Evolutionary conservation across 352 stramenopile species (phyloP).

Genomic region (Thalassiosira mediterranea): DNA sequence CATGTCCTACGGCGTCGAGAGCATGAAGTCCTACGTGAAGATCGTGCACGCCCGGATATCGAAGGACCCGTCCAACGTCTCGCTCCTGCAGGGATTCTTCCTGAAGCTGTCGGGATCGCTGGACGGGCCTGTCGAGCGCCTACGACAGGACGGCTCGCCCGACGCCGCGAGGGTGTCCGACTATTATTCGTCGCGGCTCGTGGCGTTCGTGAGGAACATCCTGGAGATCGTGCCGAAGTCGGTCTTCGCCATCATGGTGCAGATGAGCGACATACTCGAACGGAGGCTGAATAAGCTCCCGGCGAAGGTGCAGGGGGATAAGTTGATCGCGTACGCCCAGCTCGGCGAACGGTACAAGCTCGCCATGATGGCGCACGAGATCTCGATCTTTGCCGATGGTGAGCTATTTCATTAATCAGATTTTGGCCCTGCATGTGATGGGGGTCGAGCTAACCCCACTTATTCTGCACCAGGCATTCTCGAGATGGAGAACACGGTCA

Average conservation of each 20-base stretch:
- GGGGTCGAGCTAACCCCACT: constrained; percentile 46
- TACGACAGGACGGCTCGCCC: constrained; percentile 90
- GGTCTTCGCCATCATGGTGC: constrained; percentile 92
- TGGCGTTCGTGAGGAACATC: constrained; percentile 92
- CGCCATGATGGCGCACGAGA: constrained; percentile 91
- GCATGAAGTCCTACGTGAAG: constrained; percentile 93
- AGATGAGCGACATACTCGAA: constrained; percentile 92
- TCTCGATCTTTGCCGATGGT: constrained; percentile 94
- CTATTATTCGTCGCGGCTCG: constrained; percentile 93
- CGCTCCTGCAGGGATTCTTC: constrained; percentile 92
- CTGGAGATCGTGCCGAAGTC: constrained; percentile 94
- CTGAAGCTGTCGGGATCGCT: constrained; percentile 94
- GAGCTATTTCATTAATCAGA: too few relatives aligned
- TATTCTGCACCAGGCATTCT: constrained; percentile 88
- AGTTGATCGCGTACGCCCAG: constrained; percentile 91
- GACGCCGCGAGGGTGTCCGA: constrained; percentile 91
- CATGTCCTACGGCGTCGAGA: constrained; percentile 93
- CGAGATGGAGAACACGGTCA: constrained; percentile 92
- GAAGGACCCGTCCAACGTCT: constrained; percentile 91
- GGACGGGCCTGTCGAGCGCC: constrained; percentile 91
- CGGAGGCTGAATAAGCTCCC: constrained; percentile 90
- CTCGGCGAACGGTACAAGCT: constrained; percentile 92
- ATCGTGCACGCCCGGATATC: constrained; percentile 92
- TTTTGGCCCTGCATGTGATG: too few relatives aligned
- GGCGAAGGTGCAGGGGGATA: constrained; percentile 91